phyloP scores from a whole-genome alignment of 176 grass and related monocot species.

The Oryza meridionalis region DNA sequence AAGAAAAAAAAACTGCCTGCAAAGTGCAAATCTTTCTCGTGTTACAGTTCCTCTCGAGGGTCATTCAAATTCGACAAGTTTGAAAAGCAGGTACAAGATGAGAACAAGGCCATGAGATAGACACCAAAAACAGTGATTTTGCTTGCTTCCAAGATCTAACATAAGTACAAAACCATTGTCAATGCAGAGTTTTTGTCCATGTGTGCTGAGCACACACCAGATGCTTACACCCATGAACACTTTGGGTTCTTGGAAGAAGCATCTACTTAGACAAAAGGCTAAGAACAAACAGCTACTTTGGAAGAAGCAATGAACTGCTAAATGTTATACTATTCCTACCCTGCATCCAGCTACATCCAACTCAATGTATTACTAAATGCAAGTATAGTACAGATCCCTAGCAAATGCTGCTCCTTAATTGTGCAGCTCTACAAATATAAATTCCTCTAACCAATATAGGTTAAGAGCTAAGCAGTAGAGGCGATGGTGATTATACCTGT shows the following conservation, averaged over 20 bases:
- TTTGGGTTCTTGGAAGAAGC: constrained; percentile 20
- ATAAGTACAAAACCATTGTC: constrained; percentile 1
- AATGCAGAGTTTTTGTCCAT: constrained; percentile 19
- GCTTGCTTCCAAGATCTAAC: constrained; percentile 45
- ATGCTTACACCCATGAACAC: constrained; percentile 33
- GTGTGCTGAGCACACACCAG: constrained; percentile 28
- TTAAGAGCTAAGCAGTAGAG: constrained; percentile 1
- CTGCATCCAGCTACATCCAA: constrained; percentile 37
- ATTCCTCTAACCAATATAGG: background rate
- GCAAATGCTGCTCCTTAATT: constrained; percentile 28
- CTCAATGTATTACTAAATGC: constrained; percentile 9
- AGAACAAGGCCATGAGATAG: constrained; percentile 23
- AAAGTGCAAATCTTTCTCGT: background rate
- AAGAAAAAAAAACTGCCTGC: background rate
- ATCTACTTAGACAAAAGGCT: constrained; percentile 44
- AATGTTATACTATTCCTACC: constrained; percentile 18
- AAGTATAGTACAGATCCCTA: constrained; percentile 48
- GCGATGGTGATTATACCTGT: constrained; percentile 30
- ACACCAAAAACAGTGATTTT: constrained; percentile 27
- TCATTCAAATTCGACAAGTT: background rate
- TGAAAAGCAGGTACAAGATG: background rate
- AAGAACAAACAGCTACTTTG: constrained; percentile 46
- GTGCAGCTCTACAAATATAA: constrained; percentile 2
- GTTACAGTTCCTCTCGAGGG: background rate
- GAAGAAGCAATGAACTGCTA: constrained; percentile 34